Percentiles rank a stretch among this genome's conserved stretches.
Conservation (phyloP, 2,329 filamentous ascomycete genomes). For the Colletotrichum coccodes region DNA sequence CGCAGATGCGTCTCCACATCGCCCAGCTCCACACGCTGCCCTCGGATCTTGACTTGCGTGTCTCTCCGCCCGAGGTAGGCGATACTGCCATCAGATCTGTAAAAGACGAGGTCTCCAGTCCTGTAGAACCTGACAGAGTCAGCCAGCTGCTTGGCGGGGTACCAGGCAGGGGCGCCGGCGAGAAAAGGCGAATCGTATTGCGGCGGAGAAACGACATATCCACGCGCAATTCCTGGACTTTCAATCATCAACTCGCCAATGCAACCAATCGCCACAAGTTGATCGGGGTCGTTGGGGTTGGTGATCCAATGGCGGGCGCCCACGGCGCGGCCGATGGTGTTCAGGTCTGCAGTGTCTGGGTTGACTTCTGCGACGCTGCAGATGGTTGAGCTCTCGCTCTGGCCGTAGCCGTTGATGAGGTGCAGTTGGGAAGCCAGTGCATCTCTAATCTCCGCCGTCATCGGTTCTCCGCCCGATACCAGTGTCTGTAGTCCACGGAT, state of each 20-base stretch:
- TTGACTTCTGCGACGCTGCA: background rate
- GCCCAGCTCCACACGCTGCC: slow-evolving; percentile 41
- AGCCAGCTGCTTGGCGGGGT: background rate
- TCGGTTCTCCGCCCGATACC: slow-evolving; percentile 39
- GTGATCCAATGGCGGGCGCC: slow-evolving; percentile 1
- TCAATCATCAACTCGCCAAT: slow-evolving; percentile 15
- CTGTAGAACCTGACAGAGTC: slow-evolving; percentile 1
- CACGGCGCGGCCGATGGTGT: slow-evolving; percentile 8
- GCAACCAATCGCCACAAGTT: background rate
- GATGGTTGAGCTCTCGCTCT: slow-evolving; percentile 36
- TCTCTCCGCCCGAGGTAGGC: slow-evolving; percentile 34
- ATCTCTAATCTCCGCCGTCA: slow-evolving; percentile 32
- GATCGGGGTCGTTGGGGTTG: background rate
- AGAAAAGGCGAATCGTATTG: background rate
- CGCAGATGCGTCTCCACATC: slow-evolving; percentile 38
- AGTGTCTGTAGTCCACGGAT: slow-evolving; percentile 51
- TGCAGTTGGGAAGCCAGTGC: slow-evolving; percentile 26
- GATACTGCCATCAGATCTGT: slow-evolving; percentile 6
- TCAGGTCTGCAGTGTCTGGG: background rate
- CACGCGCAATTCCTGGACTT: background rate
- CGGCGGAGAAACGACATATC: slow-evolving; percentile 2
- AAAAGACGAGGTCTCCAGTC: slow-evolving; percentile 27
- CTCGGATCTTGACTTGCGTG: slow-evolving; percentile 38
- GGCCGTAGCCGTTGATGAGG: slow-evolving; percentile 39
- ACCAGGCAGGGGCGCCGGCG: background rate